These are phyloP conservation scores for Penicillium rolfsii DNA, from an alignment of 2,329 filamentous ascomycete species.

Conservation along the genomic window DNA sequence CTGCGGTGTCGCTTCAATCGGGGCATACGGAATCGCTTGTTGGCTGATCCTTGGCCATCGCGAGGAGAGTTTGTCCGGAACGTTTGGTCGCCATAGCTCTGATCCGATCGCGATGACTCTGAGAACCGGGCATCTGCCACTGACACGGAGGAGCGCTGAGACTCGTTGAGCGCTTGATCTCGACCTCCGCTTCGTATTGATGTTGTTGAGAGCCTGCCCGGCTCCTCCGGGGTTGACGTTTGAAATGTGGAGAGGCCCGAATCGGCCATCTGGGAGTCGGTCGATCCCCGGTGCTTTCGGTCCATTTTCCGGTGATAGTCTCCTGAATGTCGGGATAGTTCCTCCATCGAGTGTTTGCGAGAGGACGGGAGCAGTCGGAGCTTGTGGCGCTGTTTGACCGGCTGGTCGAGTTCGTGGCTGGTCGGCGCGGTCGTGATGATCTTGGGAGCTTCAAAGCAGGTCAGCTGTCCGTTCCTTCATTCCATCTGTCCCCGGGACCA, in stretches of 20 bases:
- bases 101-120: constrained; percentile 89
- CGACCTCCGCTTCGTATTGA: constrained; percentile 55
- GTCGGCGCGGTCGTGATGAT: constrained; percentile 95
- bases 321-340: constrained; percentile 26
- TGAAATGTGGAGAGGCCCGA: constrained; percentile 43
- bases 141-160: constrained; percentile 63
- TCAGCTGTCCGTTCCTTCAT: background rate
- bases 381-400: constrained; percentile 45
- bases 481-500: background rate
- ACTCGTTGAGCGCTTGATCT: constrained; percentile 62
- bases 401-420: constrained; percentile 58
- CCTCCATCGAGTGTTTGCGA: constrained; percentile 40
- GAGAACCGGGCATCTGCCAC: constrained; percentile 69
- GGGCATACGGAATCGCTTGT: constrained; percentile 78
- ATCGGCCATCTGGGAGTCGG: constrained; percentile 35
- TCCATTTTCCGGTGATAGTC: constrained; percentile 25
- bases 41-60: constrained; percentile 59
- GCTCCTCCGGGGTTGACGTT: constrained; percentile 64
- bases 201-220: constrained; percentile 54
- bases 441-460: constrained; percentile 52
- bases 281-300: constrained; percentile 33
- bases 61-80: constrained; percentile 65
- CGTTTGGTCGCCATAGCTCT: constrained; percentile 71
- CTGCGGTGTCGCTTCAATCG: constrained; percentile 75
- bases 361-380: constrained; percentile 45